Base-by-base conservation (phyloP, 2,329 filamentous ascomycete genomes). In the Xylogone sp. region DNA sequence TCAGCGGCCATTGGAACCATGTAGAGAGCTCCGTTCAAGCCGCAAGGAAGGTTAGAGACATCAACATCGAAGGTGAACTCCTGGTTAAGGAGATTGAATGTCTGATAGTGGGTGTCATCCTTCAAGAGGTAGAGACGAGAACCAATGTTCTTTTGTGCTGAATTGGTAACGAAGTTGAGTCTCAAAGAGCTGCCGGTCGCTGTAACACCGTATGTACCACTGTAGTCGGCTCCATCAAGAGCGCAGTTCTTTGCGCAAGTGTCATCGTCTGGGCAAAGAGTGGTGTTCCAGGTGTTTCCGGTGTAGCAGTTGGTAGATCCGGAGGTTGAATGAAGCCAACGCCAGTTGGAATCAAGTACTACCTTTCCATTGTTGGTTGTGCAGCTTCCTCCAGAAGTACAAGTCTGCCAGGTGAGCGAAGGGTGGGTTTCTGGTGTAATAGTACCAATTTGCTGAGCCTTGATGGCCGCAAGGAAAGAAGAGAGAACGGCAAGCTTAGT, bases 31-130 rank as follows among this genome's bases (percentile, higher is more conserved):
- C 85, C 86, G 68, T 90, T 89, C 53, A 89, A 70, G 54, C 86
- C 86, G 62, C 86, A 90, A 53, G 80, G 78, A 19, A 87, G 72
- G 59, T 78, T 77, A 42, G 84, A 87, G 43, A 87, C 80, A 64
- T 89, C 86, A 21, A 88, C 84, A 50, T 88, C 84, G 55, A 89
- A 87, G 50, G 83, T 84, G 70, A 89, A 84, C 68, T 89, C 86
- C 63, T 84, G 77, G 69, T 82, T 82, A 49, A 83, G 73, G 52
- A 88, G 73, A 53, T 81, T 76, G 70, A 88, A 84, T 64, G 79
- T 76, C 70, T 87, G 71, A 68, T 89, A 89, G 53, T 77, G 79
- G 59, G 72, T 74, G 43, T 83, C 78, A 48, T 75, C 71, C 59
- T 78, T 76, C 72, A 88, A 79, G 56, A 88, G 75, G 66, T 87